A percentile compares a stretch with the other conserved stretches of the same genome.
Evolutionary conservation across 352 stramenopile species (phyloP).

Genomic region (Pythium monospermum): DNA sequence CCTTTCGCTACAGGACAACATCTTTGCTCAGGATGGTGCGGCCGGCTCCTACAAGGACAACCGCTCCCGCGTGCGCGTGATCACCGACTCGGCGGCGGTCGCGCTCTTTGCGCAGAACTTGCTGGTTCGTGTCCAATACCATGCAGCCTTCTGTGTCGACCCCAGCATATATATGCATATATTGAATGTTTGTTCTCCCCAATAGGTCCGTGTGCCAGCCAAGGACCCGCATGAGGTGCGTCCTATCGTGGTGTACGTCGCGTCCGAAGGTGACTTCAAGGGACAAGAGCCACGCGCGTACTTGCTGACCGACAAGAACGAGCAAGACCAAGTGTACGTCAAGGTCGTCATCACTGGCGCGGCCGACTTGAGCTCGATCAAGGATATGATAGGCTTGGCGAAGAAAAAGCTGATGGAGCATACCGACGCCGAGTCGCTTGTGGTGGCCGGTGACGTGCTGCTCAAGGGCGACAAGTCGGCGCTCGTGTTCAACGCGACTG

Average conservation of each 20-base stretch:
- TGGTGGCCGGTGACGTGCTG: slow-evolving; percentile 51
- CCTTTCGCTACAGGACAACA: slow-evolving; percentile 42
- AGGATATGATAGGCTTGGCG: slow-evolving; percentile 50
- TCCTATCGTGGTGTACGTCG: slow-evolving; percentile 75
- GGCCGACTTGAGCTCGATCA: slow-evolving; percentile 44
- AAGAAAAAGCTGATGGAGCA: slow-evolving; percentile 72
- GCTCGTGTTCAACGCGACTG: slow-evolving; percentile 65
- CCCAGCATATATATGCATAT: too few species aligned
- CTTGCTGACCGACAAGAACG: slow-evolving; percentile 61
- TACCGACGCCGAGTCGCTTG: slow-evolving; percentile 43
- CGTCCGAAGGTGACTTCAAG: slow-evolving; percentile 56
- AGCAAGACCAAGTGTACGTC: slow-evolving; percentile 51
- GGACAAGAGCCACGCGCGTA: slow-evolving; percentile 48
- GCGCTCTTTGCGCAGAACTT: slow-evolving; percentile 69
- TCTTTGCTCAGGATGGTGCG: slow-evolving; percentile 75
- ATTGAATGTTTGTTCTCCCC: too few species aligned
- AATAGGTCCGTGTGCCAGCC: slow-evolving; percentile 45
- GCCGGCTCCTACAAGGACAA: slow-evolving; percentile 76
- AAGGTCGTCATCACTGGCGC: slow-evolving; percentile 70
- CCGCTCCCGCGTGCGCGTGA: slow-evolving; percentile 69
- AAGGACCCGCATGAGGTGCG: slow-evolving; percentile 65
- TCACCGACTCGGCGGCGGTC: slow-evolving; percentile 70
- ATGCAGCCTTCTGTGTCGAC: too few species aligned
- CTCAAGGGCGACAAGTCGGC: slow-evolving; percentile 60
- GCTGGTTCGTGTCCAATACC: slow-evolving; percentile 59